Conservation (phyloP, 805 yeast species). For the Metschnikowia lochheadii region DNA sequence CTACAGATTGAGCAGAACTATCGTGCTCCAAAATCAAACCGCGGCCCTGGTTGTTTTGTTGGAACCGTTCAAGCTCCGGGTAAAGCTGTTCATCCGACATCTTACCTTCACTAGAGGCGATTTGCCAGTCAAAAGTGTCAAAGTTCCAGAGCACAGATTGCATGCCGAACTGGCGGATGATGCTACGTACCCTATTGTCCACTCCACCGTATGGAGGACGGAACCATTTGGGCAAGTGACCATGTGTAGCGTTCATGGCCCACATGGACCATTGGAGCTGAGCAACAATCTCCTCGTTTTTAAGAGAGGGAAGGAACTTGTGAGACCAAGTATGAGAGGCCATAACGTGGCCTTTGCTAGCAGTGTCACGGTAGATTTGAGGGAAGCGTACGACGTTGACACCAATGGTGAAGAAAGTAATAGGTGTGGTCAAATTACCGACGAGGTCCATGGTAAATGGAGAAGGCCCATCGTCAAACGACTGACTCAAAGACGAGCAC, state of each 20-base stretch:
- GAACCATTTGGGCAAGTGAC: conserved; percentile 85
- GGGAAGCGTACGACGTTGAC: conserved; percentile 75
- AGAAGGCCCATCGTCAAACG: conserved; percentile 95
- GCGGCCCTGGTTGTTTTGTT: conserved; percentile 18
- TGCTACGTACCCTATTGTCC: conserved; percentile 79
- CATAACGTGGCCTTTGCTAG: conserved; percentile 65
- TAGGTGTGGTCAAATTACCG: conserved; percentile 42
- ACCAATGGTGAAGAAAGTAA: conserved; percentile 87
- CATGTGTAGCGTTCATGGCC: conserved; percentile 95
- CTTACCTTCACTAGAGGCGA: conserved; percentile 35
- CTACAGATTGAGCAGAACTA: conserved; percentile 59
- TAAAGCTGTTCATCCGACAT: conserved; percentile 52
- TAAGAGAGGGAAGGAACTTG: conserved; percentile 69
- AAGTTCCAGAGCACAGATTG: conserved; percentile 87
- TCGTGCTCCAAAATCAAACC: conserved; percentile 91
- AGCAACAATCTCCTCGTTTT: conserved; percentile 80
- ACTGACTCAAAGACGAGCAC: conserved; percentile 73
- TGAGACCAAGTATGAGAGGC: conserved; percentile 95
- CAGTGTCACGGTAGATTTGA: conserved; percentile 56
- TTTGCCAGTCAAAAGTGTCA: conserved; percentile 89
- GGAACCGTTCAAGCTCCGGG: conserved; percentile 55
- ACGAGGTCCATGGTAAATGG: conserved; percentile 62
- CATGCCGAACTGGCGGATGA: conserved; percentile 80
- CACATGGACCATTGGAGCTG: conserved; percentile 93
- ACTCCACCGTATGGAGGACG: conserved; percentile 97